Percentiles rank a stretch among this genome's conserved stretches.
Conservation (phyloP, 306 rosid genomes). For the Clitoria ternatea region DNA sequence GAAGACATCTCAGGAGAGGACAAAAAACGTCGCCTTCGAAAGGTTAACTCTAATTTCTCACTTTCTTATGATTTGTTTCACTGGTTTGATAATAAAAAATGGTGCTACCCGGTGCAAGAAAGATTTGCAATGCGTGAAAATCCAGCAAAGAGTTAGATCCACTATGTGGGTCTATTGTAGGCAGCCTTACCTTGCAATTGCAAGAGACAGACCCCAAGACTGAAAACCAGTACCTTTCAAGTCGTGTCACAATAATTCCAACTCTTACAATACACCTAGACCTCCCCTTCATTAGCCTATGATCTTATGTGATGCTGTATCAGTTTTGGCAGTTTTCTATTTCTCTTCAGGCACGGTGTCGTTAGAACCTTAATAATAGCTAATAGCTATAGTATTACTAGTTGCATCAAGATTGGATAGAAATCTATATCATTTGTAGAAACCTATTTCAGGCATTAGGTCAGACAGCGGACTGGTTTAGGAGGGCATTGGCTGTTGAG, state of each 20-base stretch:
- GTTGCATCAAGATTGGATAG: not conserved
- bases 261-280: not conserved
- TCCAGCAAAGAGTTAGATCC: not conserved
- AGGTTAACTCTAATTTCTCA: slow-evolving; percentile 42
- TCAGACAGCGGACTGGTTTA: slow-evolving; percentile 96
- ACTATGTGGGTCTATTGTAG: not conserved
- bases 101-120: not conserved
- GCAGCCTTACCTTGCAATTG: slow-evolving; percentile 8
- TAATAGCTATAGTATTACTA: not conserved
- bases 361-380: slow-evolving; percentile 1
- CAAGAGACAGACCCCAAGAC: not conserved
- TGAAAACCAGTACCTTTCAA: not conserved
- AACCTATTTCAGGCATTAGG: slow-evolving; percentile 75
- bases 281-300: not conserved
- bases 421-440: slow-evolving; percentile 25
- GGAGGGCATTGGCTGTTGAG: slow-evolving; percentile 86
- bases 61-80: slow-evolving; percentile 9
- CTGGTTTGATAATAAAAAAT: not conserved
- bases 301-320: not conserved
- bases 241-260: not conserved
- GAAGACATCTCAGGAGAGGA: slow-evolving; percentile 91
- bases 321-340: not conserved
- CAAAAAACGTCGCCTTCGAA: slow-evolving; percentile 77
- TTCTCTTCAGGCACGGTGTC: not conserved
- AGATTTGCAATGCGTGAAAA: not conserved